Conservation (phyloP, 2,329 filamentous ascomycete genomes). For the Didymella sp. region DNA sequence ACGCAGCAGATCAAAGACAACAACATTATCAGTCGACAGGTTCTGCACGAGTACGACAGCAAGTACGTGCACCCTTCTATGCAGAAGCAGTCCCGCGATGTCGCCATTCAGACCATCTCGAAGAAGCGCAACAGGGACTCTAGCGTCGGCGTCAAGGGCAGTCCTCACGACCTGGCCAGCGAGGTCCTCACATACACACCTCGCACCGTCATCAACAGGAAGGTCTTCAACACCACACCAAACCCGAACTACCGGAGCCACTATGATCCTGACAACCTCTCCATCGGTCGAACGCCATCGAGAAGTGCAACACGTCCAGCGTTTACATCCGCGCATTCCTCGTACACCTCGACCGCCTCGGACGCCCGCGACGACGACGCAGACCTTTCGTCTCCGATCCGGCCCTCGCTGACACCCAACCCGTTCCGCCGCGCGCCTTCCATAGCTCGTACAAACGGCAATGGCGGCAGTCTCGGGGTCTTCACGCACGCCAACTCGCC, state of each 20-base stretch:
- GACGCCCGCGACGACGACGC: conserved; percentile 45
- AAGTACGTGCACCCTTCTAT: conserved; percentile 93
- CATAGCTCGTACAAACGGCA: conserved; percentile 59
- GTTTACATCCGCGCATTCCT: conserved; percentile 40
- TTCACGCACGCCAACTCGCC: conserved; percentile 83
- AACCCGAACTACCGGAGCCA: conserved; percentile 81
- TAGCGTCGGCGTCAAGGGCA: conserved; percentile 50
- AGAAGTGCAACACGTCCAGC: conserved; percentile 30
- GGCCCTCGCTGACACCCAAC: conserved; percentile 53
- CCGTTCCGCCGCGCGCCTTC: conserved; percentile 60
- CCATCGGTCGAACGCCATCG: conserved; percentile 22
- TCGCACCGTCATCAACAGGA: conserved; percentile 69
- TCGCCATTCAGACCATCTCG: conserved; percentile 75
- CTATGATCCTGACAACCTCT: conserved; percentile 69
- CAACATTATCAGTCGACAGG: conserved; percentile 84
- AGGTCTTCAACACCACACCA: conserved; percentile 79
- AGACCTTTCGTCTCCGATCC: conserved; percentile 57
- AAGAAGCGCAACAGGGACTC: conserved; percentile 44
- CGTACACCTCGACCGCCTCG: conserved; percentile 49
- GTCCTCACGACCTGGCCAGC: conserved; percentile 51
- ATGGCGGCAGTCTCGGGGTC: conserved; percentile 81
- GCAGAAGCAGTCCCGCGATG: conserved; percentile 79
- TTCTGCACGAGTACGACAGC: conserved; percentile 92
- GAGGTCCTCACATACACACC: conserved; percentile 69
- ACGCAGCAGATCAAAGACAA: conserved; percentile 85